Percentiles rank a stretch among this genome's conserved stretches.
Evolutionary conservation across 257 asterid species (phyloP).

Genomic region (Primulina huaijiensis): DNA sequence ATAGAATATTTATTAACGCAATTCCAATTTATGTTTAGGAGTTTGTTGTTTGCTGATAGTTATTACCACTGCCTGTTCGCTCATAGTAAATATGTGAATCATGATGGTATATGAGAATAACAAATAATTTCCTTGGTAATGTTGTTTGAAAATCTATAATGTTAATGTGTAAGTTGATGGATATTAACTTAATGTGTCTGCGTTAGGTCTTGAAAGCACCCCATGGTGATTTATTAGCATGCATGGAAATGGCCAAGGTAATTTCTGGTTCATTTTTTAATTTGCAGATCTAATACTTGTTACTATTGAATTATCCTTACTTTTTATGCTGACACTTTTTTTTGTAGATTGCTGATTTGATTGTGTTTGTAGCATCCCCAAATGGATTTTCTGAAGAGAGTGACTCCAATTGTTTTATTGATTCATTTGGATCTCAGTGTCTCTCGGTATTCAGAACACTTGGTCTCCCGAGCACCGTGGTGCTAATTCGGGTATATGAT

Average conservation of each 20-base stretch:
- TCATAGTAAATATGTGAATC: not conserved
- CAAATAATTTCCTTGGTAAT: not conserved
- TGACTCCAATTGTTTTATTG: conserved; percentile 44
- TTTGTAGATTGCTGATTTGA: conserved; percentile 86
- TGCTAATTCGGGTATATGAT: conserved; percentile 75
- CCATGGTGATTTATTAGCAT: conserved; percentile 71
- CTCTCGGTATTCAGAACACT: conserved; percentile 83
- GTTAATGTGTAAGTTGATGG: not conserved
- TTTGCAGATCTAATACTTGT: not conserved
- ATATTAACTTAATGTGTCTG: conserved; percentile 25
- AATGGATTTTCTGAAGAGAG: conserved; percentile 47
- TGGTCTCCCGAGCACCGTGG: conserved; percentile 93
- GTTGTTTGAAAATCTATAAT: not conserved
- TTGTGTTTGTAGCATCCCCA: conserved; percentile 93
- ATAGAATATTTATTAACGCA: not conserved
- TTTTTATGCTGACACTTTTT: not conserved
- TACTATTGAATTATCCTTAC: conserved; percentile 6
- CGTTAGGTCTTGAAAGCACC: conserved; percentile 86
- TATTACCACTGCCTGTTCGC: not conserved
- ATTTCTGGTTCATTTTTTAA: conserved; percentile 18
- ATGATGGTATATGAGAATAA: not conserved
- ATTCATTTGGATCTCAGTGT: conserved; percentile 88
- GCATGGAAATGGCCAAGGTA: conserved; percentile 99
- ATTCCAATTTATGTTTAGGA: conserved; percentile 5
- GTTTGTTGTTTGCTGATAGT: not conserved